Evolutionary conservation across 371 early-diverging fungal species (phyloP).

Genomic region (Mycotypha africana): DNA sequence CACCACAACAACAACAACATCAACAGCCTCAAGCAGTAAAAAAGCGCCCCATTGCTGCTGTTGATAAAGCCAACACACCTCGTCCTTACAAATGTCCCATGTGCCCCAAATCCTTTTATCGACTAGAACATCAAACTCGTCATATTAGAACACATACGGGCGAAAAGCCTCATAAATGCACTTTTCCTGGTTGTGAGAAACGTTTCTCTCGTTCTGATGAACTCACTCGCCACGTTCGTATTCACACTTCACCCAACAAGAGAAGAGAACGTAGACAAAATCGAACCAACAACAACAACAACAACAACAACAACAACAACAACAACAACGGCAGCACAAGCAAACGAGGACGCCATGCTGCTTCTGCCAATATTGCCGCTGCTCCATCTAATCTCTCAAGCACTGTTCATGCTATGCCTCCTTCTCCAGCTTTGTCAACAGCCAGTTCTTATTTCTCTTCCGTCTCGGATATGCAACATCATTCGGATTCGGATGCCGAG

Average conservation of each 20-base stretch:
- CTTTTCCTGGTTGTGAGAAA: slow-evolving; percentile 65
- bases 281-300: too few species aligned
- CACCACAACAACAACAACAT: not conserved
- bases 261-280: slow-evolving; percentile 23
- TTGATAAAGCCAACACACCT: slow-evolving; percentile 40
- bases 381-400: not conserved
- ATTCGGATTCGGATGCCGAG: slow-evolving; percentile 37
- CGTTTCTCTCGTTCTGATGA: slow-evolving; percentile 73
- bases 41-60: slow-evolving; percentile 26
- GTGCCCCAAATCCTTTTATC: slow-evolving; percentile 60
- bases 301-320: too few species aligned
- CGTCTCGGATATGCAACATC: slow-evolving; percentile 14
- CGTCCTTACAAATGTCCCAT: slow-evolving; percentile 64
- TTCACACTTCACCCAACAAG: slow-evolving; percentile 48
- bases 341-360: slow-evolving; percentile 13
- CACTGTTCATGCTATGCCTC: slow-evolving; percentile 25
- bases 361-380: slow-evolving; percentile 9
- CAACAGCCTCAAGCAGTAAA: not conserved
- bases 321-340: too few species aligned
- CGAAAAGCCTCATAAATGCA: slow-evolving; percentile 77
- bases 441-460: slow-evolving; percentile 19
- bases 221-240: slow-evolving; percentile 58
- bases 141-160: slow-evolving; percentile 84
- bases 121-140: slow-evolving; percentile 68
- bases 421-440: slow-evolving; percentile 41